These are phyloP conservation scores for Oryza coarctata DNA, from an alignment of 176 grass and related monocot genomes.

Conservation along the genomic window DNA sequence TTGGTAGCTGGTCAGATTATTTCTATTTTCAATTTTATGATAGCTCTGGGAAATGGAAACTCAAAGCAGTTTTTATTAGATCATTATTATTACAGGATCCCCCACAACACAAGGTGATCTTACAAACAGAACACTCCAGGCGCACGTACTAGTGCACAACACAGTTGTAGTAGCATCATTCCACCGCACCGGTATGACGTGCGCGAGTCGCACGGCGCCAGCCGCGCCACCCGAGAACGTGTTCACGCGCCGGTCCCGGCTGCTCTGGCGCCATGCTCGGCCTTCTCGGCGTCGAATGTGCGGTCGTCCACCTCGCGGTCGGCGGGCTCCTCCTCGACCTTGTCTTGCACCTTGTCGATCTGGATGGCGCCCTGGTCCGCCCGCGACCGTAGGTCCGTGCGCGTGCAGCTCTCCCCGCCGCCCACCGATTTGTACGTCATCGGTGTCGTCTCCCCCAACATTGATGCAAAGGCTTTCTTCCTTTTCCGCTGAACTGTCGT, in stretches of 20 bases:
- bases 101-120: background rate
- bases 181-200: background rate
- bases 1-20: background rate
- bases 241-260: constrained; percentile 40
- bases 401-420: constrained; percentile 54
- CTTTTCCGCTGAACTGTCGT: background rate
- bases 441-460: constrained; percentile 39
- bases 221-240: background rate
- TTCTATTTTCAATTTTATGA: background rate
- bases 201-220: background rate
- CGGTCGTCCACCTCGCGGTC: constrained; percentile 20
- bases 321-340: constrained; percentile 53
- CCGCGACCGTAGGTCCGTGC: constrained; percentile 43
- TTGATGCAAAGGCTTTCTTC: no score
- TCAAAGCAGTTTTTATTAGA: background rate
- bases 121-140: background rate
- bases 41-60: background rate
- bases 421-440: constrained; percentile 70
- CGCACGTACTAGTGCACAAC: background rate
- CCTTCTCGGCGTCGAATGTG: constrained; percentile 33
- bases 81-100: background rate
- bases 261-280: background rate
- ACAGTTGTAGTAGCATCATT: background rate
- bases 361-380: constrained; percentile 64
- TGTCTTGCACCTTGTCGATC: constrained; percentile 67